Base-by-base conservation (phyloP, 805 yeast genomes). In the Candida anglica region DNA sequence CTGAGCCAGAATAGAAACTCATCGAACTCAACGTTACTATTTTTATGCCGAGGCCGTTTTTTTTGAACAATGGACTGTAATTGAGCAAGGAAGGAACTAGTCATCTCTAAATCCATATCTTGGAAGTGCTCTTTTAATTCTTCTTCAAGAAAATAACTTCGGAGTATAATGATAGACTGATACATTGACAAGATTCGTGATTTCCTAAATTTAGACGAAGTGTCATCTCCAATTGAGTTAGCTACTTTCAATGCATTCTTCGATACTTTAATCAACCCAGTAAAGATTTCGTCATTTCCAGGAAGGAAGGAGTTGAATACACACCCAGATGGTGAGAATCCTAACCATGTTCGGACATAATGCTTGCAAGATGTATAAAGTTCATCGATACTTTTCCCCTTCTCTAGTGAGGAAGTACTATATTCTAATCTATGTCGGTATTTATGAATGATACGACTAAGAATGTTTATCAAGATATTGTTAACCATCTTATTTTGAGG, bases 201-300 rank as follows among this genome's bases (percentile, higher is more conserved):
- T n/a, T n/a, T n/a, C n/a, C n/a, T n/a, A n/a, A n/a, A n/a, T n/a
- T n/a, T n/a, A n/a, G n/a, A n/a, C n/a, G n/a, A n/a, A n/a, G n/a
- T n/a, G n/a, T n/a, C n/a, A n/a, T n/a, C n/a, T n/a, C n/a, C n/a
- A n/a, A n/a, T n/a, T n/a, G n/a, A n/a, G n/a, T n/a, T n/a, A n/a
- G n/a, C n/a, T n/a, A n/a, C n/a, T n/a, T n/a, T n/a, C n/a, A n/a
- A n/a, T n/a, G n/a, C n/a, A n/a, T n/a, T n/a, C n/a, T n/a, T n/a
- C n/a, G n/a, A n/a, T n/a, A n/a, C n/a, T n/a, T n/a, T n/a, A n/a
- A n/a, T n/a, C 19, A 32, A 11, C 11, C 28, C 56, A 24, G 43
- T 42, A 29, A 63, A 62, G 14, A 62, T 40, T 18, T 47, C 52
- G 2, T 42, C 43, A 37, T 63, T 63, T 8, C 60, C 57, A 4